Percentiles rank a stretch among this genome's conserved stretches.
These are phyloP conservation scores for Chrysoporthe cubensis DNA, from an alignment of 2,329 filamentous ascomycete genomes.

Conservation along the genomic window DNA sequence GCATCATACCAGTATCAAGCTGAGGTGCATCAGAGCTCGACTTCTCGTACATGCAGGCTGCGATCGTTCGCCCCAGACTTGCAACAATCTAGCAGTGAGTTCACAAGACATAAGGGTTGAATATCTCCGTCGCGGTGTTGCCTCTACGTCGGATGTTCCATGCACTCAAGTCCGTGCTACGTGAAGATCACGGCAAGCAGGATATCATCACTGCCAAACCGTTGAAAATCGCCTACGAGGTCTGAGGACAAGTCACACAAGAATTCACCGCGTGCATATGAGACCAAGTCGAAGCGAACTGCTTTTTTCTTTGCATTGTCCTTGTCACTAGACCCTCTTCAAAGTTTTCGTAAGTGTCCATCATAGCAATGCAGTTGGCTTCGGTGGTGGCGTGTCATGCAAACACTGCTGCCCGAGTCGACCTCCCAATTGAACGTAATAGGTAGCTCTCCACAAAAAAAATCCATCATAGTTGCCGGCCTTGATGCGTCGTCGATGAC, in stretches of 20 bases:
- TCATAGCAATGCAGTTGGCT: constrained; percentile 26
- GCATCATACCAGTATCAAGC: background rate
- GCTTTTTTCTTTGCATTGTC: constrained; percentile 24
- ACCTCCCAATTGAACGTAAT: constrained; percentile 24
- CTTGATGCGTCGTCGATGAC: constrained; percentile 25
- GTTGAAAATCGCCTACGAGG: background rate
- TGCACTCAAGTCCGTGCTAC: background rate
- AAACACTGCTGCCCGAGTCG: constrained; percentile 24
- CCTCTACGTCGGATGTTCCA: background rate
- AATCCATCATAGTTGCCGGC: constrained; percentile 19
- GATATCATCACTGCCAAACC: background rate
- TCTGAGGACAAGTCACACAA: background rate
- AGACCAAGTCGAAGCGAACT: constrained; percentile 23
- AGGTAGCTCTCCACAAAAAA: constrained; percentile 26
- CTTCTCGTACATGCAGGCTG: background rate
- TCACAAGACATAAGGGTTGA: background rate
- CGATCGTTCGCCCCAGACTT: background rate
- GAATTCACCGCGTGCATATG: constrained; percentile 3
- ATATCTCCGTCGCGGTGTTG: background rate
- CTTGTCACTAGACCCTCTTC: constrained; percentile 17
- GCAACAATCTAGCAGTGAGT: background rate
- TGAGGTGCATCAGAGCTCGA: background rate
- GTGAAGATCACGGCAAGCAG: background rate
- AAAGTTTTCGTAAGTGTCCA: constrained; percentile 12
- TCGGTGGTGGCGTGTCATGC: constrained; percentile 19